A percentile compares a stretch with the other conserved stretches of the same genome.
Evolutionary conservation across 108 stramenopile genomes (phyloP).

Genomic region (Stephanodiscus minutulus): DNA sequence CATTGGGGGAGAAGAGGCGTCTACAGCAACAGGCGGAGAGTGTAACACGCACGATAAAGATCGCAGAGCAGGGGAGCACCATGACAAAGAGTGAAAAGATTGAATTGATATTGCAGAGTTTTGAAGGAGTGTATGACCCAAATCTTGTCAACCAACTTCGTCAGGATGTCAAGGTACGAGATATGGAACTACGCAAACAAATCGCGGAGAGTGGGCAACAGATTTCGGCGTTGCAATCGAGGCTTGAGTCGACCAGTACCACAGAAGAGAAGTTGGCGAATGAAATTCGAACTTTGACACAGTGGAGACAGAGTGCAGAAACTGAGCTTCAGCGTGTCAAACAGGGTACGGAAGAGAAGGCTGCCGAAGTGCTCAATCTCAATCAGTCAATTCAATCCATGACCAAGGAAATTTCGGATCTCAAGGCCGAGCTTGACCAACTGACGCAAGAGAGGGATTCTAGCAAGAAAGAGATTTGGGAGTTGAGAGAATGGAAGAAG

Average conservation of each 20-base stretch:
- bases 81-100: constrained; percentile 29
- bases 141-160: constrained; percentile 22
- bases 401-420: constrained; percentile 21
- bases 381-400: constrained; percentile 16
- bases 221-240: constrained; percentile 32
- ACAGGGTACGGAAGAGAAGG: constrained; percentile 20
- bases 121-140: constrained; percentile 35
- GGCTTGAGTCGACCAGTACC: constrained; percentile 21
- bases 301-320: constrained; percentile 35
- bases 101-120: constrained; percentile 32
- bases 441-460: constrained; percentile 22
- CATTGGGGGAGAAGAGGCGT: constrained; percentile 25
- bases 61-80: constrained; percentile 2
- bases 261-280: constrained; percentile 26
- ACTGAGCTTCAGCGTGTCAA: constrained; percentile 12
- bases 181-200: constrained; percentile 27
- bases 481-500: constrained; percentile 38
- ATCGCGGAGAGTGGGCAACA: constrained; percentile 22
- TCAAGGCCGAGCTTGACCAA: constrained; percentile 27
- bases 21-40: constrained; percentile 26
- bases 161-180: constrained; percentile 27
- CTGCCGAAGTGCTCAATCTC: constrained; percentile 26
- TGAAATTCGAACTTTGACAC: constrained; percentile 23
- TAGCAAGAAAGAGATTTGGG: constrained; percentile 25
- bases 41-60: constrained; percentile 20